Base-by-base conservation (phyloP, 108 stramenopile genomes). In the Chaetoceros muelleri region DNA sequence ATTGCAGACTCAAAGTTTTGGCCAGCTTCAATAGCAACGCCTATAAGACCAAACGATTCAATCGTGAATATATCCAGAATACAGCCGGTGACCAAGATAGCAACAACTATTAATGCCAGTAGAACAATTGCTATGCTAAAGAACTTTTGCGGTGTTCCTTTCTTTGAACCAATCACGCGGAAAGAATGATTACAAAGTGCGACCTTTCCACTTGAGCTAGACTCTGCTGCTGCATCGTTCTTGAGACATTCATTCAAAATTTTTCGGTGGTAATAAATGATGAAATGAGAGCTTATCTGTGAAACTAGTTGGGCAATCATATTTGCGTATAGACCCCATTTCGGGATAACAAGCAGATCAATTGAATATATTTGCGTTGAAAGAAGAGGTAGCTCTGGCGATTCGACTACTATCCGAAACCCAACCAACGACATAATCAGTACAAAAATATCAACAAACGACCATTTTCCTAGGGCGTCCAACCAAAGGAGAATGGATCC, bases 381-480 rank as follows among this genome's bases (percentile, higher is more conserved):
- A 2, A 90, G 56, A 61, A 5, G 8, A 40, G 13, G 8, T 10
- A 78, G 57, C 25, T 74, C 61, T 0, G 88, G 88, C 45, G 80
- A 82, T 53, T 76, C 66, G 24, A 90, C 64, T 3, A 82, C 75
- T 2, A 90, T 60, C 40, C 82, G 84, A 62, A 94, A 94, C 16
- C 85, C 88, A 7, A 85, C 81, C 74, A 87, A 72, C 72, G 89
- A 84, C 26, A 90, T 67, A 7, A 90, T 70, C 26, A 90, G 64
- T 2, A 94, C 87, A 58, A 79, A 86, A 26, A 82, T 79, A 69
- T 94, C 93, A 20, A 94, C 78, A 46, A 94, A 80, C 27, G 77
- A 80, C 74, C 85, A 94, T 60, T 94, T 94, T 17, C 89, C 89
- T 7, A 94, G 47, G 0, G 62, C 65, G 40, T 90, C 93, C 0